These are phyloP conservation scores for Chenopodium suecicum DNA, from an alignment of 148 eudicot genomes.

Conservation along the genomic window DNA sequence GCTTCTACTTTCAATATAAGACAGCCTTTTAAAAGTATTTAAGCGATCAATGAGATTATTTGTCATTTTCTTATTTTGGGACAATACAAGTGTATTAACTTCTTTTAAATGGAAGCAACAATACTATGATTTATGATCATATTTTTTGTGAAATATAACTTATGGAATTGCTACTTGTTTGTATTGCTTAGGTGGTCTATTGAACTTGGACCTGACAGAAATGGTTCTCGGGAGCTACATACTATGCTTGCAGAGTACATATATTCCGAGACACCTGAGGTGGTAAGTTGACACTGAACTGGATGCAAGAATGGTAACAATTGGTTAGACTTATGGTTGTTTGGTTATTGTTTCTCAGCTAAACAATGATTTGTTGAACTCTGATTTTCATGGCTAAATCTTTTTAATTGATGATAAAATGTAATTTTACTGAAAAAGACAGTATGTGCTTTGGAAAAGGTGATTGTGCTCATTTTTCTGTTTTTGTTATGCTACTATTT, in stretches of 20 bases:
- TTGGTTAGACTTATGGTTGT: not conserved
- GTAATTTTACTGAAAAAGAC: not conserved
- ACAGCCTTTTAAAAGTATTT: too few species aligned
- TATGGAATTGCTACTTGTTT: not conserved
- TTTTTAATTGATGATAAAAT: too few species aligned
- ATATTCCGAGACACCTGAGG: constrained; percentile 88
- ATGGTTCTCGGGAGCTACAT: constrained; percentile 81
- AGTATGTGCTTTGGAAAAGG: too few species aligned
- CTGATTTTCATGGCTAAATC: not conserved
- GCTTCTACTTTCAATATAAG: not conserved
- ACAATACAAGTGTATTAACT: not conserved
- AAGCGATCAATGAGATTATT: not conserved
- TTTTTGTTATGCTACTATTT: too few species aligned
- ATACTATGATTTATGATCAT: not conserved
- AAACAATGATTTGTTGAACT: not conserved
- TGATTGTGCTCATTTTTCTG: too few species aligned
- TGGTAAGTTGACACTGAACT: constrained; percentile 45
- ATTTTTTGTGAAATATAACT: not conserved
- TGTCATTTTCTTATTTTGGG: not conserved
- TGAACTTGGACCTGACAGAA: constrained; percentile 67
- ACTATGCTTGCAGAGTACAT: constrained; percentile 91
- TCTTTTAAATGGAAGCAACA: not conserved
- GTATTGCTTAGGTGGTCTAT: constrained; percentile 72
- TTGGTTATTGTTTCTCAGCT: not conserved
- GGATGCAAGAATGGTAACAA: not conserved